Conservation (phyloP, 1,284 basidiomycete species). For the Sanghuangporus baumii region DNA sequence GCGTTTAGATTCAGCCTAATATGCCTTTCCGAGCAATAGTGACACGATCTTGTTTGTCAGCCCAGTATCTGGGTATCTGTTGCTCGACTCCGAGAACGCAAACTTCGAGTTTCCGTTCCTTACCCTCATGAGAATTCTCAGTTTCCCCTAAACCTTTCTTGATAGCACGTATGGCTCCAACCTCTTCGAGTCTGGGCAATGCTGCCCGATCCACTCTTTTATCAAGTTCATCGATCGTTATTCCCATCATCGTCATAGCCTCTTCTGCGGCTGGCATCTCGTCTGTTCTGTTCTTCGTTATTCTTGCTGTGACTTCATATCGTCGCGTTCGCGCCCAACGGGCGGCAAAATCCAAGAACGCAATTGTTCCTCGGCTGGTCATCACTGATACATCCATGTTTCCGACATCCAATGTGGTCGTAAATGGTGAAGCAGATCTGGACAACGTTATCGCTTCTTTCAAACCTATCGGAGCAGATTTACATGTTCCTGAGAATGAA, state of each 20-base stretch:
- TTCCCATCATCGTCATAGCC: conserved; percentile 4
- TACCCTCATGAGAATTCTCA: not conserved
- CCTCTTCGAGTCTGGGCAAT: not conserved
- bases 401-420: conserved; percentile 9
- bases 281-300: not conserved
- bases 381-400: conserved; percentile 16
- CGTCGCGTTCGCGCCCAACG: conserved; percentile 1
- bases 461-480: conserved; percentile 8
- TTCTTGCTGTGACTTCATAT: not conserved
- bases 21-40: too few species aligned
- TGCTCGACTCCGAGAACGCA: not conserved
- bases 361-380: conserved; percentile 2
- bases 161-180: not conserved
- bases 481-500: not conserved
- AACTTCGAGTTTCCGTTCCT: not conserved
- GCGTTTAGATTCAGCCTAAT: too few species aligned
- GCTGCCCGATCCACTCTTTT: conserved; percentile 11
- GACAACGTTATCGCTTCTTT: conserved; percentile 13
- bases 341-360: not conserved
- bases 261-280: conserved; percentile 6
- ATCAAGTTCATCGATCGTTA: conserved; percentile 3
- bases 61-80: too few species aligned
- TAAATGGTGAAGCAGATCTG: conserved; percentile 6
- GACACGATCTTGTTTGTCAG: too few species aligned
- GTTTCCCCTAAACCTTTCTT: not conserved